Evolutionary conservation across 2,329 filamentous ascomycete genomes (phyloP), one percentile per base, ranked within the genome.

Genomic region (Nemania diffusa): DNA sequence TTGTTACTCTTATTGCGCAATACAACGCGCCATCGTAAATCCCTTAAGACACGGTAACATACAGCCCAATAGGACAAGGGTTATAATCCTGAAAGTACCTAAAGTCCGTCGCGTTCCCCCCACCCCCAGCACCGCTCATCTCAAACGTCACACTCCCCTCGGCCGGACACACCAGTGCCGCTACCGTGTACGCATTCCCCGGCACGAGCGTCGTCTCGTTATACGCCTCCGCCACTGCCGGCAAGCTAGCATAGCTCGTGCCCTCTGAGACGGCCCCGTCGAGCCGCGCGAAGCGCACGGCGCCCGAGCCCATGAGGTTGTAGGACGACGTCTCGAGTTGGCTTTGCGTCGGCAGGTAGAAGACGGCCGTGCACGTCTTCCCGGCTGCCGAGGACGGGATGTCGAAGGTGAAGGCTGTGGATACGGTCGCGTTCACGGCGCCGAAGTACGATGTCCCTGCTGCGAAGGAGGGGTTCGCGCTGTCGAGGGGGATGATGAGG

Each of bases 321-420:
- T 85, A 87, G 11, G 82, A 81, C 0, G 88, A 89, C 1, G 88
- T 89, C 78, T 87, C 78, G n/a, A 91, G 84, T 37, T 89, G 78
- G 17, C 81, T 73, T 68, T 87, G 42, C 7, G 50, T 78, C 11
- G 90, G 90, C 79, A 91, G 86, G 51, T 91, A 82, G 85, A 92
- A 92, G 64, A 89, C 80, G 4, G 91, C 80, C 57, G 82, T 84
- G 81, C 90, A 92, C 5, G 80, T 86, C 79, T 87, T 86, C 72
- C 85, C 86, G n/a, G 80, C 72, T 72, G 85, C 82, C 6, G 77
- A 78, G 2, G 75, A 64, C 1, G 87, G 88, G 48, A 92, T 85
- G 75, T 91, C 88, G 79, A 92, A 92, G 81, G 90, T 90, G 85
- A 90, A 91, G 73, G 90, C 84, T n/a, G 84, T 85, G 8, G 85